Evolutionary conservation across 352 stramenopile genomes (phyloP).

Genomic region (Saprolegnia diclina): DNA sequence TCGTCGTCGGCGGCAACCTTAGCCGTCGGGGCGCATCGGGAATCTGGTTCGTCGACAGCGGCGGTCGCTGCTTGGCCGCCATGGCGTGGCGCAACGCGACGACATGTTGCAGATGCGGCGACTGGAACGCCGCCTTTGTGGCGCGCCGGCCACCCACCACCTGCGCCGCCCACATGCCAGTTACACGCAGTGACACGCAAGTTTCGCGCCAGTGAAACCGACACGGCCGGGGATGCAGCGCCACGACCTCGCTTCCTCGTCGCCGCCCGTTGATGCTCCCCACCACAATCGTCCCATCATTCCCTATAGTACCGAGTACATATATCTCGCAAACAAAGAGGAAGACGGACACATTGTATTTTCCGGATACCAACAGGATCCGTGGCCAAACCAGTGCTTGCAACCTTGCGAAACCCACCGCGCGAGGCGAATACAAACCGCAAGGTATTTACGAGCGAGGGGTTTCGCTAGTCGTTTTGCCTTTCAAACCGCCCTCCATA

Average conservation of each 20-base stretch:
- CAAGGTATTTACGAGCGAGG: neutral
- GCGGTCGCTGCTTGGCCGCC: neutral
- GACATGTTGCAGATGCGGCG: slow-evolving; percentile 19
- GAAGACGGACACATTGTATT: too few relatives aligned
- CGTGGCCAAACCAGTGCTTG: neutral
- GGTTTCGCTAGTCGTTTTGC: slow-evolving; percentile 25
- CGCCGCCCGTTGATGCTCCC: too few relatives aligned
- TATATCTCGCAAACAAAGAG: too few relatives aligned
- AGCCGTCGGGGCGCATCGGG: neutral
- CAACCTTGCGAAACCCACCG: neutral
- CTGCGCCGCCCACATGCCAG: slow-evolving; percentile 1
- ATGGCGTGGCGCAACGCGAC: neutral
- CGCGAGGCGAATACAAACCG: neutral
- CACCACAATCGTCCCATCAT: too few relatives aligned
- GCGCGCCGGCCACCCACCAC: neutral
- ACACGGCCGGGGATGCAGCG: neutral
- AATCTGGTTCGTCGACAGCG: neutral
- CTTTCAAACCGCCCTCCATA: slow-evolving; percentile 4
- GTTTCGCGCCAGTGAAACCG: slow-evolving; percentile 1
- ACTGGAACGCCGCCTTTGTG: neutral
- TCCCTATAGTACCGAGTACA: too few relatives aligned
- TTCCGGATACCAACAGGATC: too few relatives aligned
- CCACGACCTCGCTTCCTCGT: too few relatives aligned
- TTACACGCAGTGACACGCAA: neutral
- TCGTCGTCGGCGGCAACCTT: neutral